Base-by-base conservation (phyloP, 306 rosid species). In the Cicer judaicum region DNA sequence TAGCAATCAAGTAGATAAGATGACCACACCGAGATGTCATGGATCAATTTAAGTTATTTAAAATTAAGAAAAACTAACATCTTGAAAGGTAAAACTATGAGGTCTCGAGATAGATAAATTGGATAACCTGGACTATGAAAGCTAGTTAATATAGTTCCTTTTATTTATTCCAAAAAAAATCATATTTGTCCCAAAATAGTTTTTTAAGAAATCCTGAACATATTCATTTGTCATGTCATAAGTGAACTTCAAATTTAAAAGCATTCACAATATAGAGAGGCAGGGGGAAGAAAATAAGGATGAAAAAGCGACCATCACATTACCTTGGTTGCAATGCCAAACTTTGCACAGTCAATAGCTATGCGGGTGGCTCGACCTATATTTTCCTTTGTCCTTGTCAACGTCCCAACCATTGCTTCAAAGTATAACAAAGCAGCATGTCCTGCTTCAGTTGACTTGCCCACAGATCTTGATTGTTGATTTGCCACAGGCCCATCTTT, bases 371-470 rank as follows among this genome's bases (percentile, higher is more conserved):
- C 97, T 80, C 96, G 91, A 75, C 93, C 88, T 81, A 95, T 95
- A 83, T 92, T 90, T 84, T 95, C 99, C 84, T 92, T 95, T 50
- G 98, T 90, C 94, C 99, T 83, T 60, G 82, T 95, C 89, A 95
- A 84, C 52, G 90, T 83, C 74, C 90, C 93, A 84, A 95, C 91
- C 87, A 81, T 85, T 61, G 90, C 87, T 84, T 92, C 99, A 70
- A 95, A 95, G 71, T 96, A 92, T 47, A 85, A 39, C 74, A 95
- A 84, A 75, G 93, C 92, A 74, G 95, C 88, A 73, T 72, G 80
- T 49, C 82, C 82, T 18, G 88, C 87, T 77, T 92, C 98, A 36
- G 87, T 82, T 70, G 89, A 78, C 91, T 81, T 92, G 70, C 90
- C 75, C 12, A 18, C 47, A 73, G 82, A 84, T 76, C 78, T 90